Percentiles rank a stretch among this genome's conserved stretches.
phyloP scores from a whole-genome alignment of 768 basidiomycete genomes.

The Amanita brunnescens region DNA sequence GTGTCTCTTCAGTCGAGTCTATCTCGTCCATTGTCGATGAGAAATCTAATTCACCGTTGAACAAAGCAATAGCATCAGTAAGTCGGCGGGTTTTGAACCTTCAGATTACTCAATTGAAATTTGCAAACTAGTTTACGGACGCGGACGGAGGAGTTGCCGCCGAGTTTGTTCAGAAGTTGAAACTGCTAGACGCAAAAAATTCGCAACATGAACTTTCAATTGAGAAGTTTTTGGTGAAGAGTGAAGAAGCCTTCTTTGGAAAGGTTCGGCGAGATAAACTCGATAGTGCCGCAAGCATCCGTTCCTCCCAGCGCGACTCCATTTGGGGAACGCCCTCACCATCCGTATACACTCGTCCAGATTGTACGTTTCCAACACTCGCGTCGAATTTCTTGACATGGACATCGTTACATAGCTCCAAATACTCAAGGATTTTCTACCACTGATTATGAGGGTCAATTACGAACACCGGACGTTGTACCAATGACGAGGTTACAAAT shows the following conservation, averaged over 20 bases:
- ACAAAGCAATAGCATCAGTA: slow-evolving; percentile 88
- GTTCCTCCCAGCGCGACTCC: slow-evolving; percentile 74
- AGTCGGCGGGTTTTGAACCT: slow-evolving; percentile 14
- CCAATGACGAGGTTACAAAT: slow-evolving; percentile 84
- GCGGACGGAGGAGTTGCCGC: slow-evolving; percentile 87
- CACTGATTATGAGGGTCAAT: slow-evolving; percentile 34
- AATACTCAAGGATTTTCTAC: slow-evolving; percentile 41
- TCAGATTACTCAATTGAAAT: neutral
- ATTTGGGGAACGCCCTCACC: slow-evolving; percentile 67
- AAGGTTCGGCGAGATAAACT: slow-evolving; percentile 85
- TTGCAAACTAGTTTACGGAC: slow-evolving; percentile 68
- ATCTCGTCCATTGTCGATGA: slow-evolving; percentile 89
- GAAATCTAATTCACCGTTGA: slow-evolving; percentile 82
- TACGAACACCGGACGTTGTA: slow-evolving; percentile 44
- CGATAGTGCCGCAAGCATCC: slow-evolving; percentile 69
- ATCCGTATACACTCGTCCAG: slow-evolving; percentile 63
- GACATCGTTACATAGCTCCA: slow-evolving; percentile 27
- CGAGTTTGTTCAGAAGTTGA: slow-evolving; percentile 81
- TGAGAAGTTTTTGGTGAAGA: slow-evolving; percentile 84
- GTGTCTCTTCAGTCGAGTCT: slow-evolving; percentile 81
- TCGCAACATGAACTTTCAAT: slow-evolving; percentile 89
- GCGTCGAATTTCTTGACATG: neutral
- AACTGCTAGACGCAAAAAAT: slow-evolving; percentile 71
- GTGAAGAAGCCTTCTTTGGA: slow-evolving; percentile 90
- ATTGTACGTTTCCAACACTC: slow-evolving; percentile 44